Evolutionary conservation across 805 yeast species (phyloP), one percentile per base, ranked within the genome.

Genomic region (Saccharomyces paradoxus): DNA sequence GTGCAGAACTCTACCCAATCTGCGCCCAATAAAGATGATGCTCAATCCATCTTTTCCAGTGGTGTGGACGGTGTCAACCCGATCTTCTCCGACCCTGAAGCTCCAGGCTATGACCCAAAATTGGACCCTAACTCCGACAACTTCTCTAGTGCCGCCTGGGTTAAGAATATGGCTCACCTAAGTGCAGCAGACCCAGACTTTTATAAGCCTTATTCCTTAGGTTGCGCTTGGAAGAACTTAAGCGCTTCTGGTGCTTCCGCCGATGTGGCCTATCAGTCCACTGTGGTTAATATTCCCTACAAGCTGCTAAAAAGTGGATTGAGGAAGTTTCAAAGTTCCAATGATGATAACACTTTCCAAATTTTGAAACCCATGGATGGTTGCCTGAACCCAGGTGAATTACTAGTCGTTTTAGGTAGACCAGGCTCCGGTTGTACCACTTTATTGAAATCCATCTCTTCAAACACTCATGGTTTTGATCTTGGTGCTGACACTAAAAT

Each of bases 351-450:
- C 28, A 53, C 41, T 53, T 80, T 76, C 56, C 79, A 76, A 54
- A 81, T 77, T 57, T 72, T 77, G 66, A 81, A 80, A 63, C 74
- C 83, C 28, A 80, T 81, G 84, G 84, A 81, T 60, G 86, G 81
- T 12, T 52, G 77, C 4, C 74, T 81, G 52, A 69, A 66, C 51
- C 81, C 84, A 4, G 87, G 88, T 57, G 87, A 83, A 61, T 75
- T 83, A 79, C 75, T 81, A 41, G 71, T 84, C 52, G 88, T 84
- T 7, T 68, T 82, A 37, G 87, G 86, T 48, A 77, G 83, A 55
- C 88, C 89, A 2, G 88, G 89, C 60, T 81, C 90, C 32, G 90
- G 90, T 28, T 84, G 89, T 64, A 80, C 89, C 6, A 77, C 87
- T 3, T 72, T 84, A 49, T 71, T 84, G 63, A 81, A 81, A 59